Evolutionary conservation across 1,139 yeast genomes (phyloP).

Genomic region (Blastobotrys persicus): DNA sequence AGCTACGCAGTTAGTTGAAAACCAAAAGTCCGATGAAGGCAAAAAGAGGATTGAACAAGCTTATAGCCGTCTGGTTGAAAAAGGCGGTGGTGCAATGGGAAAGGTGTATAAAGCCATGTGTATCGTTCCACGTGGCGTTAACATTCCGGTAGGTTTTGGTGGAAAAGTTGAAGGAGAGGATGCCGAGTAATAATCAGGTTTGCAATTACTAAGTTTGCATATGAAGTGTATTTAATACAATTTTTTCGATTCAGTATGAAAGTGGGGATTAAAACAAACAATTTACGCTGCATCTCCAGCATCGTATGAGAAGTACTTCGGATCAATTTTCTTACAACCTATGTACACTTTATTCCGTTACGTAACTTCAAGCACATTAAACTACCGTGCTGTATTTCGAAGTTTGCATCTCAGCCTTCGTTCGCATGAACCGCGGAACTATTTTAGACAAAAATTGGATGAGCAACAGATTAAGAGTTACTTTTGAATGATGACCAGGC

Average conservation of each 20-base stretch:
- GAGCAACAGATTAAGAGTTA: neutral
- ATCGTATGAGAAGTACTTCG: too few species aligned
- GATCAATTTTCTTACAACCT: too few species aligned
- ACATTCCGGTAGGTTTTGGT: constrained; percentile 47
- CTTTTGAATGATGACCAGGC: neutral
- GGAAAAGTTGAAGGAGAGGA: constrained; percentile 25
- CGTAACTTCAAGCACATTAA: too few species aligned
- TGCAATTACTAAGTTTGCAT: too few species aligned
- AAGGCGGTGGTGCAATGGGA: constrained; percentile 69
- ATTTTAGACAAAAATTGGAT: too few species aligned
- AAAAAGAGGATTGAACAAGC: constrained; percentile 49
- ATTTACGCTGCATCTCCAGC: too few species aligned
- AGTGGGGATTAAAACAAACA: too few species aligned
- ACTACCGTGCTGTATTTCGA: too few species aligned
- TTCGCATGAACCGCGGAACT: too few species aligned
- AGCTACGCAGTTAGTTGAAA: constrained; percentile 43
- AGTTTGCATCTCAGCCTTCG: too few species aligned
- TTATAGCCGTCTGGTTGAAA: constrained; percentile 63
- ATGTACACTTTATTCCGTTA: too few species aligned
- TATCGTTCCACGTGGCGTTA: constrained; percentile 49
- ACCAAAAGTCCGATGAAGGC: constrained; percentile 35
- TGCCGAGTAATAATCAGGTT: neutral
- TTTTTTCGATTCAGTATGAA: too few species aligned
- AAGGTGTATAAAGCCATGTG: constrained; percentile 71
- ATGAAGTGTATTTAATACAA: neutral